Conservation (phyloP, 306 rosid genomes). For the Corylus americana region DNA sequence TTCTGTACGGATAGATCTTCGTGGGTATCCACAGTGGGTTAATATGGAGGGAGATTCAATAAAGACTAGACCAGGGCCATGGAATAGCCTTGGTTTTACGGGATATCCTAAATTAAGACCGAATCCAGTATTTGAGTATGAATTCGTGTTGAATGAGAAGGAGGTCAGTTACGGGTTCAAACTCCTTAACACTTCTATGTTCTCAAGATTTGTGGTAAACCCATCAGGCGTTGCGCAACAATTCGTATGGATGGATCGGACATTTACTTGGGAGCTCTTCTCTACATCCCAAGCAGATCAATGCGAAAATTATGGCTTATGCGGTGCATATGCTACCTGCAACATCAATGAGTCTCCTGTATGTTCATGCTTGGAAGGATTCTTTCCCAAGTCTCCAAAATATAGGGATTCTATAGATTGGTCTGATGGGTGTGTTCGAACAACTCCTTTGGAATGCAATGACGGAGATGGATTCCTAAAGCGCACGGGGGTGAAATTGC, state of each 20-base stretch:
- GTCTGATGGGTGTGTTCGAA: slow-evolving; percentile 31
- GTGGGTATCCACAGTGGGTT: neutral
- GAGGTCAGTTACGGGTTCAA: slow-evolving; percentile 19
- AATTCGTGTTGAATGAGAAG: neutral
- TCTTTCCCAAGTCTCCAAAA: neutral
- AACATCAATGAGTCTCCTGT: neutral
- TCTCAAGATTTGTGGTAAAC: slow-evolving; percentile 21
- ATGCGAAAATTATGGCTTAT: slow-evolving; percentile 32
- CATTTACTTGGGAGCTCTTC: slow-evolving; percentile 18
- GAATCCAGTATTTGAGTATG: neutral
- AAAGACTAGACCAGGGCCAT: neutral
- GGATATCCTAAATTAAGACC: neutral
- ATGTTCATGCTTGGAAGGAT: slow-evolving; percentile 35
- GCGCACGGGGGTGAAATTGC: no score
- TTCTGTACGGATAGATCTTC: neutral
- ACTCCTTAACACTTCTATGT: neutral
- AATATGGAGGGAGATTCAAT: neutral
- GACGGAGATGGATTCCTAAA: neutral
- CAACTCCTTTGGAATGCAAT: slow-evolving; percentile 33
- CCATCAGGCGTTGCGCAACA: slow-evolving; percentile 19
- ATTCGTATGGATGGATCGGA: slow-evolving; percentile 16
- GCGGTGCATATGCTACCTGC: slow-evolving; percentile 32
- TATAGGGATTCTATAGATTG: slow-evolving; percentile 9
- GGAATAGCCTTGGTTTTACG: neutral
- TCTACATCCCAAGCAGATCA: neutral